phyloP scores from a whole-genome alignment of 2,329 filamentous ascomycete genomes.

The Exophiala xenobiotica region DNA sequence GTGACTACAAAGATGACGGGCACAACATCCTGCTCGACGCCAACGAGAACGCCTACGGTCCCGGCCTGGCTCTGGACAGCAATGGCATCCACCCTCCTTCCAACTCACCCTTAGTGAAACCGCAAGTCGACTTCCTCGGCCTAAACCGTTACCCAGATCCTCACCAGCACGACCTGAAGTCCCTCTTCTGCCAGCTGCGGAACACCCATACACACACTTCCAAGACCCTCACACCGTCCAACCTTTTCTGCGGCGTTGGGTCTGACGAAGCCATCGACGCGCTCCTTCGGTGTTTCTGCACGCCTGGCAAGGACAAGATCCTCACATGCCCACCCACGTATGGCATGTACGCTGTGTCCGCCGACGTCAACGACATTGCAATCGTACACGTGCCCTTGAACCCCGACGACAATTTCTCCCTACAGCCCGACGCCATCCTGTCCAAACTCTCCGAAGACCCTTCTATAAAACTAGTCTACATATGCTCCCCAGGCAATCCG shows the following conservation, averaged over 20 bases:
- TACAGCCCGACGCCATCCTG: conserved; percentile 70
- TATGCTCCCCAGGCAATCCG: conserved; percentile 94
- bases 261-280: conserved; percentile 97
- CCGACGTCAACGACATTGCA: conserved; percentile 86
- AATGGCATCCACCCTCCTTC: conserved; percentile 37
- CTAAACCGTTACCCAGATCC: conserved; percentile 96
- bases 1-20: conserved; percentile 98
- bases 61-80: conserved; percentile 62
- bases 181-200: conserved; percentile 79
- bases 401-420: conserved; percentile 67
- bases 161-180: conserved; percentile 84
- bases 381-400: conserved; percentile 84
- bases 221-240: conserved; percentile 70
- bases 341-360: conserved; percentile 96
- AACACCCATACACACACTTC: conserved; percentile 80
- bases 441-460: conserved; percentile 62
- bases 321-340: conserved; percentile 95
- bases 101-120: conserved; percentile 43
- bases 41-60: conserved; percentile 96
- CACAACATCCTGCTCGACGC: conserved; percentile 94
- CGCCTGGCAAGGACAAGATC: conserved; percentile 82
- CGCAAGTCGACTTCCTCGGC: conserved; percentile 72
- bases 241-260: conserved; percentile 92
- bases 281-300: conserved; percentile 88
- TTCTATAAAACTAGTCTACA: conserved; percentile 81